Base-by-base conservation (phyloP, 176 grass and related monocot genomes). In the Oryza meyeriana region DNA sequence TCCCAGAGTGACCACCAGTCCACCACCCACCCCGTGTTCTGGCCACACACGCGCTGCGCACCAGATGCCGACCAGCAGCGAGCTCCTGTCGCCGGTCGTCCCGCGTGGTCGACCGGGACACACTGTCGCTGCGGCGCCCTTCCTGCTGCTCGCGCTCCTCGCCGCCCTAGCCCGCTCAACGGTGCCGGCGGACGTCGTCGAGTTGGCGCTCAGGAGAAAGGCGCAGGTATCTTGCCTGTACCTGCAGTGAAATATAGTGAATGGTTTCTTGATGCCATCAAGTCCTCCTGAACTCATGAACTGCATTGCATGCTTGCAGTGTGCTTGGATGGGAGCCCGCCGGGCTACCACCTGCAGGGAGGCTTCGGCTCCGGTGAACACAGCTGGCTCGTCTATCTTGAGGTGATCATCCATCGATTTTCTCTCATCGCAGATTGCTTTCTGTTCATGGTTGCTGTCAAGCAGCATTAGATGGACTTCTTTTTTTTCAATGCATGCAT, bases 311-410 rank as follows among this genome's bases (percentile, higher is more conserved):
- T 41, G 24, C 7, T 79, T 87, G 57, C 82, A 94, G 94, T 94
- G 87, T 92, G 94, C 72, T 94, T 97, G 82, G 91, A 97, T 59
- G 91, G 91, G 35, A 94, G 76, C 48, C 82, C 92, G 16, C 85
- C 94, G 0, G 94, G 80, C 14, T 97, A 97, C 71, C 91, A 97
- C 87, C 79, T 92, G 8, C 87, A 75, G 57, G 92, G 83, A 71
- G 94, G 94, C 18, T 97, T 84, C 20, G 87, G 85, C 10, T 82
- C 77, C 28, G 94, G 94, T 27, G 27, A 80, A 10, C 76, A 80
- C 65, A 94, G 3, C 34, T 97, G 91, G 91, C 82, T 97, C 52
- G 24, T 97, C 58, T 74, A 87, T 64, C 72, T 97, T 69, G 39
- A 97, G 89, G 94, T 97, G 79, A 64, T 68, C 12, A 26, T 52